Conservation (phyloP, 345 rosid genomes). For the Boechera retrofracta region DNA sequence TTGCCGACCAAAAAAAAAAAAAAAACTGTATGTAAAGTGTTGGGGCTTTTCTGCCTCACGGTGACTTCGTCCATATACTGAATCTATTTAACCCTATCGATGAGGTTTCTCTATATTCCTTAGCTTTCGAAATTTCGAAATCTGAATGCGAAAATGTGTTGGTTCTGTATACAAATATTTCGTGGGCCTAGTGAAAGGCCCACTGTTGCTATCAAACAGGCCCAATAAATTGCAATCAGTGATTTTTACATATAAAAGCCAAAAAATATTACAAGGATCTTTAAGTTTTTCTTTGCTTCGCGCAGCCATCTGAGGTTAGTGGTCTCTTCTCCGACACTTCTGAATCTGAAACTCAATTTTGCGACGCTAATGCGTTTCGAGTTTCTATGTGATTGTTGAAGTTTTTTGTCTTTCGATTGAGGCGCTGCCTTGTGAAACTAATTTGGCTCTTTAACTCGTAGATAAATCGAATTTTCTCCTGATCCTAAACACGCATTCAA, state of each 20-base stretch:
- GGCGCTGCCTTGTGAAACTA: not conserved
- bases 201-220: not conserved
- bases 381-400: not conserved
- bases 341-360: not conserved
- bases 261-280: not conserved
- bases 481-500: not conserved
- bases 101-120: not conserved
- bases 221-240: not conserved
- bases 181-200: conserved; percentile 5
- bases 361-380: not conserved
- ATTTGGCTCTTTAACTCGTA: conserved; percentile 7
- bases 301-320: conserved; percentile 9
- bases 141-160: no score
- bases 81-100: not conserved
- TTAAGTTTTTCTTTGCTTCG: not conserved
- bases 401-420: not conserved
- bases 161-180: not conserved
- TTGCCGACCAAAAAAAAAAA: no score
- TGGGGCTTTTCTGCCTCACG: not conserved
- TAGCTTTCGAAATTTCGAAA: no score
- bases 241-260: not conserved
- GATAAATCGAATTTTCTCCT: not conserved
- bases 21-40: not conserved
- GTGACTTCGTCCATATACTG: not conserved
- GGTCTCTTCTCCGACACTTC: conserved; percentile 9